phyloP scores from a whole-genome alignment of 1,139 yeast genomes.

The Pichia sp. region DNA sequence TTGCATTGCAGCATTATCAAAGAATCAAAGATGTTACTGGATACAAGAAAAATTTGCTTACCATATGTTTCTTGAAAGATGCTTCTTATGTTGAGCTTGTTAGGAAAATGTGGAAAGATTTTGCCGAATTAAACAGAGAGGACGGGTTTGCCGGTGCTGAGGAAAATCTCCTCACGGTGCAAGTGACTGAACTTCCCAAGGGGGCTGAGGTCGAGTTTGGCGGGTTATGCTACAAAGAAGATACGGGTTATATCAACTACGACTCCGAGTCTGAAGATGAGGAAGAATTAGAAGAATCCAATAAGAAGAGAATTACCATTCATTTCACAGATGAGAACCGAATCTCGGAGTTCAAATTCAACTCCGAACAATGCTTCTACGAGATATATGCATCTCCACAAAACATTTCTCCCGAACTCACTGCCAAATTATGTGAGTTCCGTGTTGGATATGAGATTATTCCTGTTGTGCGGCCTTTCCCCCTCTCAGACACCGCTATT shows the following conservation, averaged over 20 bases:
- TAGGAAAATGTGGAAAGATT: slow-evolving; percentile 34
- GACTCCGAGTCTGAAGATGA: slow-evolving; percentile 11
- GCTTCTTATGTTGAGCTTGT: slow-evolving; percentile 28
- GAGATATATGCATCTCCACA: slow-evolving; percentile 13
- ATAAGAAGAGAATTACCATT: slow-evolving; percentile 4
- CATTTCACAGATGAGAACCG: slow-evolving; percentile 5
- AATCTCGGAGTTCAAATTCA: slow-evolving; percentile 1
- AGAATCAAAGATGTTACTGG: slow-evolving; percentile 54
- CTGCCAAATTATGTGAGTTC: too few species aligned
- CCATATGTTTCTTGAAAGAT: slow-evolving; percentile 49
- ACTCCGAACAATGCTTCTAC: slow-evolving; percentile 5
- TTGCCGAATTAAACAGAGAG: slow-evolving; percentile 20
- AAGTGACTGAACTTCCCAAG: slow-evolving; percentile 60
- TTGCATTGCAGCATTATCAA: slow-evolving; percentile 69
- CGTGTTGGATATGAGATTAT: too few species aligned
- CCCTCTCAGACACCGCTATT: too few species aligned
- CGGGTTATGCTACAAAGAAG: slow-evolving; percentile 40
- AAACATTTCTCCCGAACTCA: too few species aligned
- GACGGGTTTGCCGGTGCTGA: slow-evolving; percentile 16
- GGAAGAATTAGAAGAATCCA: slow-evolving; percentile 1
- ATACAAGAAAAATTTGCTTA: slow-evolving; percentile 36
- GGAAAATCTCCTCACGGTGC: slow-evolving; percentile 42
- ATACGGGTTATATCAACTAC: slow-evolving; percentile 3
- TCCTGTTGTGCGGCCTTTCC: too few species aligned
- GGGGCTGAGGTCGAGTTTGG: slow-evolving; percentile 77